phyloP scores from a whole-genome alignment of 1,284 basidiomycete genomes.

The Microbotryum intermedium region DNA sequence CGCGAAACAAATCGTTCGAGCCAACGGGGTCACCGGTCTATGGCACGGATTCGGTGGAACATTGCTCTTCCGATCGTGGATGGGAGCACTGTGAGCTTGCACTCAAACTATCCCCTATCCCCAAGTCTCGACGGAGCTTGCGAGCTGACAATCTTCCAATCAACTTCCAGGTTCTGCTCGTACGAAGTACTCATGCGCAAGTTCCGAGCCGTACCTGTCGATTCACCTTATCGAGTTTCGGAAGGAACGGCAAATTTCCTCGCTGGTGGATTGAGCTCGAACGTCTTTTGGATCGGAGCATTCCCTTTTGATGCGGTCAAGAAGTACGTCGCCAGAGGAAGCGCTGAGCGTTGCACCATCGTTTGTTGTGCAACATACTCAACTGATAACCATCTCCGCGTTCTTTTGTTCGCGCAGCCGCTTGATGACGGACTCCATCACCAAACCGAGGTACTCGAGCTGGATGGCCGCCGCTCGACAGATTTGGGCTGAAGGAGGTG shows the following conservation, averaged over 20 bases:
- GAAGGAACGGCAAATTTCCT: slow-evolving; percentile 59
- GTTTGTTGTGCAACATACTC: slow-evolving; percentile 12
- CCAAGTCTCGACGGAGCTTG: background rate
- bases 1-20: slow-evolving; percentile 34
- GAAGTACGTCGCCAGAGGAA: no score
- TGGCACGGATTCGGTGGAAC: slow-evolving; percentile 41
- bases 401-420: slow-evolving; percentile 23
- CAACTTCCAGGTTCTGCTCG: slow-evolving; percentile 34
- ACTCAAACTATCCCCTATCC: slow-evolving; percentile 5
- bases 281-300: slow-evolving; percentile 48
- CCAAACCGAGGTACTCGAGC: slow-evolving; percentile 44
- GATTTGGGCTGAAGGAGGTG: slow-evolving; percentile 49
- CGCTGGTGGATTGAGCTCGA: slow-evolving; percentile 44
- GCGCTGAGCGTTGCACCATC: slow-evolving; percentile 32
- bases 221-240: slow-evolving; percentile 45
- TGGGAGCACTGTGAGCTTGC: slow-evolving; percentile 35
- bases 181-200: slow-evolving; percentile 36
- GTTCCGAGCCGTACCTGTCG: slow-evolving; percentile 20
- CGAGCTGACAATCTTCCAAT: background rate
- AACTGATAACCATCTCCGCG: slow-evolving; percentile 2
- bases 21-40: slow-evolving; percentile 35
- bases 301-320: slow-evolving; percentile 71
- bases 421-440: slow-evolving; percentile 47
- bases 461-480: slow-evolving; percentile 48
- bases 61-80: slow-evolving; percentile 38